Base-by-base conservation (phyloP, 2,329 filamentous ascomycete genomes). In the Pseudocercospora crystallina region DNA sequence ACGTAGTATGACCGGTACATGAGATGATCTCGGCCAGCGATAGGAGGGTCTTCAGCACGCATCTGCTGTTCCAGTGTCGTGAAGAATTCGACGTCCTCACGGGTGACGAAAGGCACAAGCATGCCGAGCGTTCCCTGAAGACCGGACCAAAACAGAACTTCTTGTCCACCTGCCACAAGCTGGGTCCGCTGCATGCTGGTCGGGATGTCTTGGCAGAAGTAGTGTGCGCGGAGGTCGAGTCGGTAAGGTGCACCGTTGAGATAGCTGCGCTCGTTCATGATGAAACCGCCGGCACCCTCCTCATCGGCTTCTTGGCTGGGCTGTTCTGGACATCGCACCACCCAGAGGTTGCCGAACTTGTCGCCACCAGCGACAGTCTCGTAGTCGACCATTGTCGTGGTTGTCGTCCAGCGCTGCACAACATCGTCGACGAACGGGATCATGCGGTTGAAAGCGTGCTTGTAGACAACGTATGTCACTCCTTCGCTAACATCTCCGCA, bases 51-150 rank as follows among this genome's bases (percentile, higher is more conserved):
- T 66, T 96, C 90, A 10, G 81, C 83, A 41, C 92, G 82, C 68
- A 99, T 79, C 65, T 95, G 89, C 66, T 87, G 85, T 73, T 99
- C 94, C 17, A 99, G 79, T 54, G 83, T 90, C 70, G 96, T 91
- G 81, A 99, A 99, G 74, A 99, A 97, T 70, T 97, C 94, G 43
- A 95, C 89, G 64, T 97, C 92, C 66, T 97, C 91, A 33, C 95
- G 87, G 56, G 85, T 87, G 40, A 90, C 77, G 67, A 99, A 97
- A 0, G 95, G 94, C 40, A 99, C 87, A 41, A 99, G 80, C 46
- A 96, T 89, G 42, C 92, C 94, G 34, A 99, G 83, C 0, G 94
- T 97, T 42, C 94, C 95, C 72, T 96, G 92, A 13, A 99, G 77
- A 14, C 95, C 95, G 58, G 87, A 88, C 94, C 94, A 99, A 45